Evolutionary conservation across 306 rosid genomes (phyloP), one percentile per base, ranked within the genome.

Genomic region (Vigna trinervia): DNA sequence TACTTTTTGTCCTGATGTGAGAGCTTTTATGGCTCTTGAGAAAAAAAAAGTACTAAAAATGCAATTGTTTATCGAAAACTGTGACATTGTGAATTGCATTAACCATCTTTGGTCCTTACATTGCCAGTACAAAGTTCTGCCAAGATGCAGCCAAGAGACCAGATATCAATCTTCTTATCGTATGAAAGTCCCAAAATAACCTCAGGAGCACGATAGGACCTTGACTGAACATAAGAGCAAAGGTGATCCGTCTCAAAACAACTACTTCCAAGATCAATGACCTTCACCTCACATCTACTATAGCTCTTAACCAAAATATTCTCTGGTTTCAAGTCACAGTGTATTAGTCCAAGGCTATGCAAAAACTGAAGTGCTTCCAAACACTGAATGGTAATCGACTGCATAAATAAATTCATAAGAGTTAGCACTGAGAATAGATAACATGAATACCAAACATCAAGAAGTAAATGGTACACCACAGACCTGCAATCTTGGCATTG

Each of bases 71-170:
- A 39, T 38, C 41, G 39, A 61, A 48, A 22, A 15, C 36, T n/a
- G 60, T 12, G 69, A 6, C 28, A 65, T 48, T 75, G 64, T 64
- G 39, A 74, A 74, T 43, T 67, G 36, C 48, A 59, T 41, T 52
- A 52, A 74, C 22, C 48, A 67, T 74, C 65, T 54, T 84, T 57
- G 39, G 82, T n/a, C 71, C 97, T 87, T 88, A 92, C 97, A 80
- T 88, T 92, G 84, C 97, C 97, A 47, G 92, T 92, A 74, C 97
- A 92, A 58, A 92, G 96, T 82, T 92, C 97, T 6, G 97, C 90
- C 88, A 92, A 86, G 82, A 92, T 92, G 83, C 97, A 92, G 78
- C 97, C 97, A 78, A 92, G 97, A 58, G 97, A 92, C 97, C 97
- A 92, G 73, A 92, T 78, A 81, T 92, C 97, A 69, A 92, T 92